Conservation (phyloP, 2,329 filamentous ascomycete species). For the Rugonectria rugulosa region DNA sequence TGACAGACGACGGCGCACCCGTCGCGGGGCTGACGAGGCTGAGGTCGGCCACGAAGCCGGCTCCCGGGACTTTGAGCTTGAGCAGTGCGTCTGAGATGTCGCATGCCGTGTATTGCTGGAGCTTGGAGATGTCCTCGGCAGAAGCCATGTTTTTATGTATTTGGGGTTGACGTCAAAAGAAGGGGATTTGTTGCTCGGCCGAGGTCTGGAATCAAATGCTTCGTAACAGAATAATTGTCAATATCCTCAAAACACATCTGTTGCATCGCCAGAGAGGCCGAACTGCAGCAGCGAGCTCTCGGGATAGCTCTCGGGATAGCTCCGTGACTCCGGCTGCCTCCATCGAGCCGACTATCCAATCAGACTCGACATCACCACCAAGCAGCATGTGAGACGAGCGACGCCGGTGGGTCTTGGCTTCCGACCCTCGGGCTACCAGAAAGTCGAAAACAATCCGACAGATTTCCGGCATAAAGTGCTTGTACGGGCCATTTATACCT, state of each 20-base stretch:
- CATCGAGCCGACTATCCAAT: slow-evolving; percentile 40
- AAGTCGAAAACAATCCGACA: too few relatives aligned
- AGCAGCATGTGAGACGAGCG: slow-evolving; percentile 27
- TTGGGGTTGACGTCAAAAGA: not conserved
- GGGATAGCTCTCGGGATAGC: slow-evolving; percentile 18
- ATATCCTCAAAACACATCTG: not conserved
- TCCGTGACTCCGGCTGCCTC: slow-evolving; percentile 41
- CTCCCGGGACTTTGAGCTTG: slow-evolving; percentile 70
- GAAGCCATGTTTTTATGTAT: slow-evolving; percentile 33
- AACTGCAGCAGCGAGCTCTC: slow-evolving; percentile 2
- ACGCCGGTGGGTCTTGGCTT: slow-evolving; percentile 23
- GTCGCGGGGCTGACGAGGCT: slow-evolving; percentile 42
- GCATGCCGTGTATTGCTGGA: slow-evolving; percentile 54
- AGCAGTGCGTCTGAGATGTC: slow-evolving; percentile 77
- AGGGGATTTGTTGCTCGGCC: not conserved
- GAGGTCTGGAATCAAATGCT: not conserved
- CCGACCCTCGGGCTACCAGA: not conserved
- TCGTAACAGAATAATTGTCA: too few relatives aligned
- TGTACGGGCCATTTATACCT: too few relatives aligned
- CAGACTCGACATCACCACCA: slow-evolving; percentile 34
- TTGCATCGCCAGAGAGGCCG: not conserved
- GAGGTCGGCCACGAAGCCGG: slow-evolving; percentile 71
- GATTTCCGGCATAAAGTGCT: too few relatives aligned
- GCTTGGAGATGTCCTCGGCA: slow-evolving; percentile 37
- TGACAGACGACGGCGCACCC: slow-evolving; percentile 38